phyloP scores from a whole-genome alignment of 176 grass and related monocot species.

The Elaeis guineensis region DNA sequence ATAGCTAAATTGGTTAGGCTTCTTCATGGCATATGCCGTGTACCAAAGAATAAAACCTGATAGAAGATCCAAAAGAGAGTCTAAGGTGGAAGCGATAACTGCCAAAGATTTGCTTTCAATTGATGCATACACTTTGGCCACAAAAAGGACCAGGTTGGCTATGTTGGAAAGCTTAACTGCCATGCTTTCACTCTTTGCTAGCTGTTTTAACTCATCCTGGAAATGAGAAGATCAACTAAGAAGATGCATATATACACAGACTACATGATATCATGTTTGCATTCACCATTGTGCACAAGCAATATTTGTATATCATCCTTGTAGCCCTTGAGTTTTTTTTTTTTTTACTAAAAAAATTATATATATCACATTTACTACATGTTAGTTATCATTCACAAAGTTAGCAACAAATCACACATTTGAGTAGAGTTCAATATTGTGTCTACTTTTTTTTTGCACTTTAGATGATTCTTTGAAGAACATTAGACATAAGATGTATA shows the following conservation, averaged over 20 bases:
- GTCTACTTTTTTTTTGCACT: too few relatives aligned
- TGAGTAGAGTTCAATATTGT: too few relatives aligned
- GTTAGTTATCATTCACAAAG: too few relatives aligned
- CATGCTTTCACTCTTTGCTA: conserved; percentile 51
- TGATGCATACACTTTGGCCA: conserved; percentile 67
- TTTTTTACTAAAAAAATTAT: too few relatives aligned
- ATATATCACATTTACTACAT: too few relatives aligned
- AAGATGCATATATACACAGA: too few relatives aligned
- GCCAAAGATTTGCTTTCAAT: conserved; percentile 55
- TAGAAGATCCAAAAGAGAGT: conserved; percentile 79
- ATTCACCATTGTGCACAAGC: background rate
- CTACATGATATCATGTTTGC: too few relatives aligned
- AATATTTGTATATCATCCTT: background rate
- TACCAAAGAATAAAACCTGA: conserved; percentile 94
- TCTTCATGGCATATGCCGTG: conserved; percentile 74
- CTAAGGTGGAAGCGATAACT: conserved; percentile 86
- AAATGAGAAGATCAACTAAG: background rate
- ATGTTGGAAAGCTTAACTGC: conserved; percentile 74
- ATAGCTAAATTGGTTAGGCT: conserved; percentile 76
- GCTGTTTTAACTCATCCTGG: conserved; percentile 50
- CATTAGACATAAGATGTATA: background rate
- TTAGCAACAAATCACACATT: too few relatives aligned
- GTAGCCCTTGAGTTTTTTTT: background rate
- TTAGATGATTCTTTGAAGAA: too few relatives aligned
- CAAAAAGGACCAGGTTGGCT: conserved; percentile 67